phyloP scores from a whole-genome alignment of 345 rosid genomes.

The Limnanthes douglasii region DNA sequence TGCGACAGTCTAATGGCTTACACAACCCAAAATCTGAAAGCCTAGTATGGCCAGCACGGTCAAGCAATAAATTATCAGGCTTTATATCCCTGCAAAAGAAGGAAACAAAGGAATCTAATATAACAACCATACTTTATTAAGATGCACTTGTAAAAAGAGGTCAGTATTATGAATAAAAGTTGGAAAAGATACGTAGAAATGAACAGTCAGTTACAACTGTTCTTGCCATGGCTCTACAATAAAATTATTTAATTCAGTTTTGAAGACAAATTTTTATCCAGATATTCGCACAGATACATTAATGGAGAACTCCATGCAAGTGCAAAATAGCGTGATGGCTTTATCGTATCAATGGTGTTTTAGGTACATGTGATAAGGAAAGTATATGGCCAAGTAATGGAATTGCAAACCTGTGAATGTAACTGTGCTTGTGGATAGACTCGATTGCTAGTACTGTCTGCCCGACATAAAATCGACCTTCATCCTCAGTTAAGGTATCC shows the following conservation, averaged over 20 bases:
- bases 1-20: constrained; percentile 47
- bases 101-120: constrained; percentile 6
- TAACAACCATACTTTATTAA: constrained; percentile 2
- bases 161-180: no score
- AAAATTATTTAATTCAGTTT: no score
- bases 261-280: no score
- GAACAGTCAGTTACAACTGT: no score
- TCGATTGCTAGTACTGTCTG: constrained; percentile 59
- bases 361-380: no score
- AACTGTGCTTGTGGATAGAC: constrained; percentile 57
- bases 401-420: constrained; percentile 37
- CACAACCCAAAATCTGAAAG: constrained; percentile 64
- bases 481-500: constrained; percentile 48
- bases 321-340: no score
- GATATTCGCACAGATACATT: no score
- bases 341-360: no score
- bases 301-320: no score
- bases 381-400: no score
- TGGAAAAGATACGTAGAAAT: no score
- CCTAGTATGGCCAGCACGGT: constrained; percentile 47
- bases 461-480: constrained; percentile 50
- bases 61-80: constrained; percentile 57
- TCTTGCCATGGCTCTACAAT: no score
- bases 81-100: constrained; percentile 42
- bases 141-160: constrained; percentile 1